phyloP scores from a whole-genome alignment of 108 stramenopile species.

The Cyclotella sp. region DNA sequence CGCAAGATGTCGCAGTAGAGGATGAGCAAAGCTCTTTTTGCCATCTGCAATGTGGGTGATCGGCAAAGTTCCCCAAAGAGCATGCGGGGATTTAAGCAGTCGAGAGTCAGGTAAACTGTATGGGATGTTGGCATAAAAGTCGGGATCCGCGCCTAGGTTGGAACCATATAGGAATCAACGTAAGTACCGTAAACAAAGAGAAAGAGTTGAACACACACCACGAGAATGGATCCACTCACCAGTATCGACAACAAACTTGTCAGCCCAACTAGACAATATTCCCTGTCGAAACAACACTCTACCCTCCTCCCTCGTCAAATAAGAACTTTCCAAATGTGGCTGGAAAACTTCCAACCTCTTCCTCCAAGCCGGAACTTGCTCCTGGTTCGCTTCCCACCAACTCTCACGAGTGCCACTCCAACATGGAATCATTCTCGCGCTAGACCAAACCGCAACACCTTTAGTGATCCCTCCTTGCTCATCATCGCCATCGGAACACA shows the following conservation, averaged over 20 bases:
- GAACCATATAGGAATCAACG: no score
- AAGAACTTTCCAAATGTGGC: slow-evolving; percentile 80
- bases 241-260: slow-evolving; percentile 58
- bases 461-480: slow-evolving; percentile 11
- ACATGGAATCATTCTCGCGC: slow-evolving; percentile 73
- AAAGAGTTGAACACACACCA: no score
- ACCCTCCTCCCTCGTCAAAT: slow-evolving; percentile 77
- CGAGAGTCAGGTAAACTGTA: slow-evolving; percentile 71
- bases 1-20: slow-evolving; percentile 40
- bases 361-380: slow-evolving; percentile 53
- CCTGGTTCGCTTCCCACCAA: slow-evolving; percentile 42
- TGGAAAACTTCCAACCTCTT: slow-evolving; percentile 74
- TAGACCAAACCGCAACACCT: slow-evolving; percentile 77
- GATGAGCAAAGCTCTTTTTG: slow-evolving; percentile 62
- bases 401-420: slow-evolving; percentile 61
- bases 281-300: slow-evolving; percentile 68
- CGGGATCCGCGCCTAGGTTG: slow-evolving; percentile 61
- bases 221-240: slow-evolving; percentile 41
- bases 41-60: slow-evolving; percentile 45
- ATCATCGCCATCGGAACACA: slow-evolving; percentile 38
- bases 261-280: slow-evolving; percentile 31
- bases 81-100: slow-evolving; percentile 85
- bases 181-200: no score
- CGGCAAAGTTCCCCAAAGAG: slow-evolving; percentile 87
- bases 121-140: slow-evolving; percentile 72